A percentile compares a stretch with the other conserved stretches of the same genome.
Conservation (phyloP, 768 basidiomycete genomes). For the Galerina marginata region DNA sequence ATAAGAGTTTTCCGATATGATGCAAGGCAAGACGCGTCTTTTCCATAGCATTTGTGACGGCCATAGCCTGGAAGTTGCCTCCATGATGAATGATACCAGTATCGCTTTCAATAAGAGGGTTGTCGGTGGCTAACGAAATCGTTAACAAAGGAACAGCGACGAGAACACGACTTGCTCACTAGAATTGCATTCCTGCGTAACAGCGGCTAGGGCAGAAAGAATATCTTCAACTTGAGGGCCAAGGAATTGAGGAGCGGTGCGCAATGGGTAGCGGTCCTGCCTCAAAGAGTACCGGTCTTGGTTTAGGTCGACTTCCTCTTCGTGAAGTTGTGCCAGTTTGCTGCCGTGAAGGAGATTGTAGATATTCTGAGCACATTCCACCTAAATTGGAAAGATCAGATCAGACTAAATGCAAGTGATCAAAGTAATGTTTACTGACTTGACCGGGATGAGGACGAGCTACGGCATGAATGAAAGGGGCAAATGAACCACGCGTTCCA, state of each 20-base stretch:
- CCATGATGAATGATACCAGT: slow-evolving; percentile 73
- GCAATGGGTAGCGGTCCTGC: slow-evolving; percentile 75
- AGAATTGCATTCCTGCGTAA: slow-evolving; percentile 79
- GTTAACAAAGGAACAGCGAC: background rate
- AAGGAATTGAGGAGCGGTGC: slow-evolving; percentile 77
- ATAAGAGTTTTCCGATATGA: slow-evolving; percentile 74
- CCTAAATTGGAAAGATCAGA: slow-evolving; percentile 30
- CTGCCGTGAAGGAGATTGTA: slow-evolving; percentile 65
- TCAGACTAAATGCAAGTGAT: background rate
- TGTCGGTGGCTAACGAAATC: slow-evolving; percentile 69
- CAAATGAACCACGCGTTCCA: slow-evolving; percentile 68
- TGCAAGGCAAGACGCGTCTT: slow-evolving; percentile 77
- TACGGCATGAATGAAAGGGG: slow-evolving; percentile 73
- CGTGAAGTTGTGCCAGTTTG: slow-evolving; percentile 60
- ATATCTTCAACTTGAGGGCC: slow-evolving; percentile 84
- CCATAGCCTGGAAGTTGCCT: slow-evolving; percentile 90
- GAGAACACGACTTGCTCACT: slow-evolving; percentile 49
- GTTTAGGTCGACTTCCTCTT: slow-evolving; percentile 67
- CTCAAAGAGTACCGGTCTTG: slow-evolving; percentile 73
- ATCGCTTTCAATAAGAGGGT: slow-evolving; percentile 76
- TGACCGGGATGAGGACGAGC: slow-evolving; percentile 86
- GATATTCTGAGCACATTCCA: slow-evolving; percentile 71
- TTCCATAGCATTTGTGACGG: slow-evolving; percentile 83
- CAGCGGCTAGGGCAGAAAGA: slow-evolving; percentile 57
- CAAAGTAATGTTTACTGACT: slow-evolving; percentile 32